Percentiles rank a stretch among this genome's conserved stretches.
phyloP scores from a whole-genome alignment of 192 early-diverging fungal species.

The Umbelopsis vinacea region DNA sequence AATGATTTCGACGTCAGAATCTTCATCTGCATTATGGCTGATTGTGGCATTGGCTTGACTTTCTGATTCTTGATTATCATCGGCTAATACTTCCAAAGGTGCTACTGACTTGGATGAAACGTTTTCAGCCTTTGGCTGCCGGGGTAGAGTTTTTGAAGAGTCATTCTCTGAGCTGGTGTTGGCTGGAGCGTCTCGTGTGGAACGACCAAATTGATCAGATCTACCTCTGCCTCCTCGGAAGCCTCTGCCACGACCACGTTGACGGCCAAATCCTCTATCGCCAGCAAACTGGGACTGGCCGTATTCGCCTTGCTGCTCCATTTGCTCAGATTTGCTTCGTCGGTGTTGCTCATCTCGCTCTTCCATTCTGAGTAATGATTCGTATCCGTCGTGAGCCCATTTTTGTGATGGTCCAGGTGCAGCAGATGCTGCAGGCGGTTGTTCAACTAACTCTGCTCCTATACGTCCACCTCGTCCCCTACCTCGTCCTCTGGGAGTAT shows the following conservation, averaged over 20 bases:
- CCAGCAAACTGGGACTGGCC: neutral
- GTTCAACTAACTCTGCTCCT: too few species aligned
- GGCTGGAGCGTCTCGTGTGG: neutral
- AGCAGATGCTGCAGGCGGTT: too few species aligned
- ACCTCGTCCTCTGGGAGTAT: neutral
- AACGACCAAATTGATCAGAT: neutral
- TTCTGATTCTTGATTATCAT: neutral
- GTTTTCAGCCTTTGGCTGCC: too few species aligned
- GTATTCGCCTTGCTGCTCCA: neutral
- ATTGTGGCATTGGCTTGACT: neutral
- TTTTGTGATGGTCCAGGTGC: conserved; percentile 21
- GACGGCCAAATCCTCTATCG: neutral
- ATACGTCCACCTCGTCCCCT: conserved; percentile 9
- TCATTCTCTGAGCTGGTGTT: too few species aligned
- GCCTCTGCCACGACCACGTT: conserved; percentile 14
- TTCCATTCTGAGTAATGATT: conserved; percentile 54
- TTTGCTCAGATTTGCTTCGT: neutral
- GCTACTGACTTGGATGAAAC: too few species aligned
- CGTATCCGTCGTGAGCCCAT: conserved; percentile 58
- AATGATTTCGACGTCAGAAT: conserved; percentile 41
- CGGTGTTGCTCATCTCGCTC: conserved; percentile 32
- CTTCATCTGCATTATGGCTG: conserved; percentile 23
- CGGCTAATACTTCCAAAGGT: neutral
- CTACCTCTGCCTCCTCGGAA: conserved; percentile 18
- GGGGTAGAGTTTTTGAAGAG: too few species aligned